Percentiles rank a stretch among this genome's conserved stretches.
Evolutionary conservation across 2,329 filamentous ascomycete species (phyloP).

Genomic region (Sporothrix phasma): DNA sequence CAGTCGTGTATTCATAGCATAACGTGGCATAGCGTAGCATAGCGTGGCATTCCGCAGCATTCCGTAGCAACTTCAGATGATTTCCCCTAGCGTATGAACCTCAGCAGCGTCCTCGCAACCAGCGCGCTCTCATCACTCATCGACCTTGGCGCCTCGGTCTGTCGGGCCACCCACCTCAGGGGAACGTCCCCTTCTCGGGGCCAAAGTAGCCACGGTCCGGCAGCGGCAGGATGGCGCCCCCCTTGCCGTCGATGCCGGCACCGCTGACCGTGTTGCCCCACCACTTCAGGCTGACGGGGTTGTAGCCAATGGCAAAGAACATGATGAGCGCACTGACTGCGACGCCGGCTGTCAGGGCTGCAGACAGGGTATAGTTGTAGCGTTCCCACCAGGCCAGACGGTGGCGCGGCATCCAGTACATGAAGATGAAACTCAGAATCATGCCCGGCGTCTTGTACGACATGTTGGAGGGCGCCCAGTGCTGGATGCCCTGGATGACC

Average conservation of each 20-base stretch:
- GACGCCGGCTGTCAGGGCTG: slow-evolving; percentile 33
- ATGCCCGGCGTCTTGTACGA: slow-evolving; percentile 35
- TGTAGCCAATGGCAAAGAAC: slow-evolving; percentile 34
- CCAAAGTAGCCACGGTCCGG: slow-evolving; percentile 28
- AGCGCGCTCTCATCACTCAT: neutral
- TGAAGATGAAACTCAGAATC: slow-evolving; percentile 33
- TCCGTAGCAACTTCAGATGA: no score
- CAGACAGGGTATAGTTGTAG: slow-evolving; percentile 38
- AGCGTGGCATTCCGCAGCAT: neutral
- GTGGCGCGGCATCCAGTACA: slow-evolving; percentile 33
- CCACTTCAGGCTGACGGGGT: slow-evolving; percentile 31
- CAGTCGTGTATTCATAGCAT: neutral
- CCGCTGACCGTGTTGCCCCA: slow-evolving; percentile 38
- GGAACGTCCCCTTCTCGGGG: slow-evolving; percentile 18
- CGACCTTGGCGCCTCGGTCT: no score
- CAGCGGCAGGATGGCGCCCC: slow-evolving; percentile 23
- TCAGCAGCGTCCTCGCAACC: neutral
- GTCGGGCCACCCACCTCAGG: neutral
- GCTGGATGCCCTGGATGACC: slow-evolving; percentile 33
- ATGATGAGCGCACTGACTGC: slow-evolving; percentile 34
- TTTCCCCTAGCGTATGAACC: neutral
- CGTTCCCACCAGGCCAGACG: slow-evolving; percentile 35
- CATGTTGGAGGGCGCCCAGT: slow-evolving; percentile 35
- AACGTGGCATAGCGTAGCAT: neutral
- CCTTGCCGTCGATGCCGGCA: slow-evolving; percentile 26